Percentiles rank a stretch among this genome's conserved stretches.
Evolutionary conservation across 768 basidiomycete genomes (phyloP).

Genomic region (Boletus subparvulus): DNA sequence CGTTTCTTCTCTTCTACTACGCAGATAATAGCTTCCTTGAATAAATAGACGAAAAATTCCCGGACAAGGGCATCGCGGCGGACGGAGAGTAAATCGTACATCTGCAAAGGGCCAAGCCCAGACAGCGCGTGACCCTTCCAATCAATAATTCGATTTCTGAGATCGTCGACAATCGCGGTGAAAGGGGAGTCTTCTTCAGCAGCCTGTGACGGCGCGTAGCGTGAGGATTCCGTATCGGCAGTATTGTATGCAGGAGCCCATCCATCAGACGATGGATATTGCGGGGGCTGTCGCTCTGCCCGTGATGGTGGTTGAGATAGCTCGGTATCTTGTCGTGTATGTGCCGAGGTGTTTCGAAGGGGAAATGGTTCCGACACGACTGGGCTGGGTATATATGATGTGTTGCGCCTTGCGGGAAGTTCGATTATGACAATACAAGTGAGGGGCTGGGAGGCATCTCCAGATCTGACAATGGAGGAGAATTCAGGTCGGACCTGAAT

Average conservation of each 20-base stretch:
- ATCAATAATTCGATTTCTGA: constrained; percentile 87
- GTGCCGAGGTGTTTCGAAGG: constrained; percentile 27
- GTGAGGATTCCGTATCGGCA: constrained; percentile 35
- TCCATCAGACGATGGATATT: constrained; percentile 20
- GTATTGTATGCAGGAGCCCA: constrained; percentile 29
- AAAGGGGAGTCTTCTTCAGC: constrained; percentile 74
- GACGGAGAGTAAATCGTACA: constrained; percentile 90
- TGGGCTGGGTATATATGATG: constrained; percentile 52
- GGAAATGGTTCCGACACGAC: constrained; percentile 49
- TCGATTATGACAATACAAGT: constrained; percentile 95
- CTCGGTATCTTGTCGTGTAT: constrained; percentile 24
- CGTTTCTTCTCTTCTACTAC: constrained; percentile 96
- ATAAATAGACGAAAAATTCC: constrained; percentile 95
- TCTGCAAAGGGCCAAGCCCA: constrained; percentile 82
- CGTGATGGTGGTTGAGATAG: constrained; percentile 10
- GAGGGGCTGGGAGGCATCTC: constrained; percentile 72
- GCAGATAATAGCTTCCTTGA: constrained; percentile 97
- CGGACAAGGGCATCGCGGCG: constrained; percentile 86
- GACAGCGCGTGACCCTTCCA: constrained; percentile 95
- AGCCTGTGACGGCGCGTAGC: constrained; percentile 19
- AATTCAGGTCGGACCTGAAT: constrained; percentile 96
- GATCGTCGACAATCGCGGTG: constrained; percentile 80
- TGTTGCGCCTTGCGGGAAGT: constrained; percentile 72
- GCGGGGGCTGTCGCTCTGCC: constrained; percentile 19
- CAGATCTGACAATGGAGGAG: constrained; percentile 70